Evolutionary conservation across 768 basidiomycete species (phyloP).

Genomic region (Tulasnella sp.): DNA sequence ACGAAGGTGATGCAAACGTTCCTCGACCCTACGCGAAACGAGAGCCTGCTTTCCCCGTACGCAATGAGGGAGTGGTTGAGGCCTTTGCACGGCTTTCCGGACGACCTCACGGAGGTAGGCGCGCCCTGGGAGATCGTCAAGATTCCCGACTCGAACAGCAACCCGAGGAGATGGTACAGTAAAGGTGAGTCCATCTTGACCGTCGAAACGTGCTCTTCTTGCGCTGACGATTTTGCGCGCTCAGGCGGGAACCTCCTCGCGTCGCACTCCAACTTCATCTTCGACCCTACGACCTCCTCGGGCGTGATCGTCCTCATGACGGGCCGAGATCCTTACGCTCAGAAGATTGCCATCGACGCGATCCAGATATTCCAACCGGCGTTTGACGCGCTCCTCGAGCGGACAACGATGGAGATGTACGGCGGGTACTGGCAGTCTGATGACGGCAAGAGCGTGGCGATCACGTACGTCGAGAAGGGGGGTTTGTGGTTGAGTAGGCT

Average conservation of each 20-base stretch:
- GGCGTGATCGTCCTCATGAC: slow-evolving; percentile 24
- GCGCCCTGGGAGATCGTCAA: slow-evolving; percentile 19
- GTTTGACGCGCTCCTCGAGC: slow-evolving; percentile 18
- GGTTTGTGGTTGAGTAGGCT: slow-evolving; percentile 18
- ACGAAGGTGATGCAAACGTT: slow-evolving; percentile 34
- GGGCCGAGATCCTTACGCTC: slow-evolving; percentile 19
- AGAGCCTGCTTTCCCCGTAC: slow-evolving; percentile 19
- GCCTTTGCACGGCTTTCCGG: slow-evolving; percentile 23
- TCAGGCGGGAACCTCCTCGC: slow-evolving; percentile 23
- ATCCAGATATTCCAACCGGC: slow-evolving; percentile 23
- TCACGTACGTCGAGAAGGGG: slow-evolving; percentile 16
- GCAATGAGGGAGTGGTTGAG: slow-evolving; percentile 25
- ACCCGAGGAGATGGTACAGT: slow-evolving; percentile 20
- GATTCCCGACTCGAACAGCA: slow-evolving; percentile 14
- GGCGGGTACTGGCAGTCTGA: slow-evolving; percentile 19
- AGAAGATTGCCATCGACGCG: slow-evolving; percentile 19
- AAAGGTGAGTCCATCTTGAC: slow-evolving; percentile 19
- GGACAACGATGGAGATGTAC: slow-evolving; percentile 16
- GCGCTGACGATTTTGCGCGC: background rate
- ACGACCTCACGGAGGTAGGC: slow-evolving; percentile 15
- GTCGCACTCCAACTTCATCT: slow-evolving; percentile 20
- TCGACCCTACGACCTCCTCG: slow-evolving; percentile 23
- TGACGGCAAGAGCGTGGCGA: slow-evolving; percentile 11
- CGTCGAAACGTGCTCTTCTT: background rate
- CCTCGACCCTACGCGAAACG: slow-evolving; percentile 28